Conservation (phyloP, 2,329 filamentous ascomycete genomes). For the Fusarium mangiferae region DNA sequence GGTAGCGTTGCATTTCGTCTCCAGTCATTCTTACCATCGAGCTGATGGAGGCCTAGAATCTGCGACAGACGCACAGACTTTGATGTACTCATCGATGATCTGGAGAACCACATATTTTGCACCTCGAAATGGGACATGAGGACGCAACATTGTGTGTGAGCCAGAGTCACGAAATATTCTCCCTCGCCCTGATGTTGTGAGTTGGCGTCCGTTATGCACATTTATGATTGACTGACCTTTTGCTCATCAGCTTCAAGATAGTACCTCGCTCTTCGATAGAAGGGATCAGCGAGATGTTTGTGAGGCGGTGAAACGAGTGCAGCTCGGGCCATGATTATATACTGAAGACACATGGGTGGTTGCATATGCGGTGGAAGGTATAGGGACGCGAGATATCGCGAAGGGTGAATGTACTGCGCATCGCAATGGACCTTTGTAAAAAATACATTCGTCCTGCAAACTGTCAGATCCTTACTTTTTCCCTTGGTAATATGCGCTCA, state of each 20-base stretch:
- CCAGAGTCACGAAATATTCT: conserved; percentile 61
- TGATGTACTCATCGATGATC: conserved; percentile 83
- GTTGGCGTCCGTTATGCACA: accelerated
- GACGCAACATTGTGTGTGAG: conserved; percentile 80
- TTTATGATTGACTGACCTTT: conserved; percentile 11
- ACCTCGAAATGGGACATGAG: conserved; percentile 81
- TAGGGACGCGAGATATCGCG: conserved; percentile 37
- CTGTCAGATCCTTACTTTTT: neutral
- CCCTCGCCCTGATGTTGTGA: conserved; percentile 33
- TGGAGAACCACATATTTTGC: conserved; percentile 81
- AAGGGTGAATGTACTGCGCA: conserved; percentile 32
- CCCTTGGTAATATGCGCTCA: neutral
- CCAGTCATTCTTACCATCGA: conserved; percentile 69
- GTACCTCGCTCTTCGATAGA: conserved; percentile 36
- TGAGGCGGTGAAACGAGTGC: conserved; percentile 22
- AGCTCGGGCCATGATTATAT: conserved; percentile 36
- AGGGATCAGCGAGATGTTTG: conserved; percentile 25
- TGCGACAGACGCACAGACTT: conserved; percentile 74
- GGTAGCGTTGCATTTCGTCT: conserved; percentile 76
- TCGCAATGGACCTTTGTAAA: conserved; percentile 29
- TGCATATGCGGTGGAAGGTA: conserved; percentile 42
- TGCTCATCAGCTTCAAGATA: conserved; percentile 41
- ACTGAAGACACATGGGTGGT: conserved; percentile 42
- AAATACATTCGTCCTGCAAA: conserved; percentile 31
- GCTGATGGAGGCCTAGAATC: conserved; percentile 82